Base-by-base conservation (phyloP, 1,284 basidiomycete genomes). In the Moniliella sp. region DNA sequence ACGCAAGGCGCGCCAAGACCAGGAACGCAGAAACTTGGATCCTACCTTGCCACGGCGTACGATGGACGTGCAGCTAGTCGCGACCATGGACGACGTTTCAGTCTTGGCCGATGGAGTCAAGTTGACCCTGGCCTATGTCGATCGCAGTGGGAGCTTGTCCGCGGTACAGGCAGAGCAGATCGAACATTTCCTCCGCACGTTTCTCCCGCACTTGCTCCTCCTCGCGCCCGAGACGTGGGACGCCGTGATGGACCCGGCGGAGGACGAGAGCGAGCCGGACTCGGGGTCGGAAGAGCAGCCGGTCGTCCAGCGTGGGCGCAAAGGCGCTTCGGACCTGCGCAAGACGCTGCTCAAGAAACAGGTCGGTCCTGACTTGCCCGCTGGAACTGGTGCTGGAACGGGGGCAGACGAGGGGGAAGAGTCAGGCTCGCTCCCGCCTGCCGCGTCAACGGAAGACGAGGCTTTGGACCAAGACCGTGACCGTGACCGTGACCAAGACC, bases 91-190 rank as follows among this genome's bases (percentile, higher is more conserved):
- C 39, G 82, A 94, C 61, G 71, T 71, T 15, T 69, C 70, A 12
- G 78, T 88, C 28, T 63, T 97, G 48, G 75, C 78, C 42, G 88
- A 97, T 58, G 70, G 76, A 9, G 69, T 91, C 57, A 84, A 83
- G 67, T 69, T 97, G 56, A 71, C 86, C 35, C 77, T 81, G 57
- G 74, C 76, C 25, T 93, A 80, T 66, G 68, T 94, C 45, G 84
- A 93, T 51, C 79, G 79, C 46, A 37, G 48, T 9, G n/a, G n/a
- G n/a, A 70, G 74, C 36, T 78, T 83, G 56, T 75, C 74, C 41
- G 63, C 69, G 4, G 66, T 69, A 34, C 88, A 94, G 62, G 73
- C 82, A 30, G 72, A 78, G 34, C 69, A 71, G 29, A 74, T 93
- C 34, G 86, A 93, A 60, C 68, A 69, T 28, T 84, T 88, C 64